phyloP scores from a whole-genome alignment of 495 filamentous ascomycete genomes.

The Aspergillus saccharolyticus region DNA sequence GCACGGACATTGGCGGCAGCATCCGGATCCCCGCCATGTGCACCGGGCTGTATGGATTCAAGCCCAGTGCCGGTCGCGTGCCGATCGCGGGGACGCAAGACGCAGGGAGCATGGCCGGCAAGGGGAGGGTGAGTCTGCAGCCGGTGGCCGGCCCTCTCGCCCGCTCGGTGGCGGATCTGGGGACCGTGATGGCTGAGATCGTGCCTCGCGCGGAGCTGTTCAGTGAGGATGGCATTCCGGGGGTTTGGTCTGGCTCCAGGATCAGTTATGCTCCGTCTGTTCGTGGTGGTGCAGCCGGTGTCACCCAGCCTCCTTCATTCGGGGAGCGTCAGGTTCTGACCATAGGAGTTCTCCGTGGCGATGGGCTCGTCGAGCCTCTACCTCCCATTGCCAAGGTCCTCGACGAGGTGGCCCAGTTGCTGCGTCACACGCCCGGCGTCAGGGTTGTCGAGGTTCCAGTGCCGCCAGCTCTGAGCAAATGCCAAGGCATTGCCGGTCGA shows the following conservation, averaged over 20 bases:
- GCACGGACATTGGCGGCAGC: conserved; percentile 62
- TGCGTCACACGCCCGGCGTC: conserved; percentile 42
- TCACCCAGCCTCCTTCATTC: conserved; percentile 1
- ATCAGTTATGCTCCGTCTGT: neutral
- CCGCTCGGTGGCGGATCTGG: conserved; percentile 39
- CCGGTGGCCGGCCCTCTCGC: conserved; percentile 49
- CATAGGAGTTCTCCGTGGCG: conserved; percentile 52
- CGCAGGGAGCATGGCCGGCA: conserved; percentile 31
- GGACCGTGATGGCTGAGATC: conserved; percentile 46
- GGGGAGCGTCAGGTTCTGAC: conserved; percentile 29
- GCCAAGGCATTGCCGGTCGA: conserved; percentile 50
- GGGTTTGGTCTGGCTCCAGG: conserved; percentile 32
- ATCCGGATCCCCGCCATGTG: conserved; percentile 58
- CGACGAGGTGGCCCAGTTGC: conserved; percentile 41
- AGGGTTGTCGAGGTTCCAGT: conserved; percentile 51
- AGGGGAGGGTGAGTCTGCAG: conserved; percentile 38
- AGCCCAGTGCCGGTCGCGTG: conserved; percentile 53
- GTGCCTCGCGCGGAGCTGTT: conserved; percentile 44
- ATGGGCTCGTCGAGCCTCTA: conserved; percentile 53
- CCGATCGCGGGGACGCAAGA: conserved; percentile 47
- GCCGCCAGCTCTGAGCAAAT: conserved; percentile 43
- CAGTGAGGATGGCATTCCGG: conserved; percentile 46
- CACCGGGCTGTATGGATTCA: conserved; percentile 54
- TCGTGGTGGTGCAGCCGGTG: conserved; percentile 13
- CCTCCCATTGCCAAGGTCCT: conserved; percentile 53